Conservation (phyloP, 2,329 filamentous ascomycete species). For the Akanthomyces uredinophilus region DNA sequence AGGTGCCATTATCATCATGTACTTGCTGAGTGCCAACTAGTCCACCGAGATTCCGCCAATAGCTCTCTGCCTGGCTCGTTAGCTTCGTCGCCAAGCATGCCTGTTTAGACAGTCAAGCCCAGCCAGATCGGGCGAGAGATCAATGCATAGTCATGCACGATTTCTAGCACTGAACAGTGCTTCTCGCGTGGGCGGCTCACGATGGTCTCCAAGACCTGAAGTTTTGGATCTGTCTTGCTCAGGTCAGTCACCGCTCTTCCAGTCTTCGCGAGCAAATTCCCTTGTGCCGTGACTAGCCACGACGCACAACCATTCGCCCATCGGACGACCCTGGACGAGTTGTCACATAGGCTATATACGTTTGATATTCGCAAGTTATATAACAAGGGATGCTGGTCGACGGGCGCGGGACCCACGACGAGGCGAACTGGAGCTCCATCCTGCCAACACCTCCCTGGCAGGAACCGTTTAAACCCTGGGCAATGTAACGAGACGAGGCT, state of each 20-base stretch:
- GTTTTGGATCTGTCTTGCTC: too few relatives aligned
- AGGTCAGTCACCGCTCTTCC: too few relatives aligned
- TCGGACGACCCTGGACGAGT: too few relatives aligned
- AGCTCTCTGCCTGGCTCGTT: not conserved
- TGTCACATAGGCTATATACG: too few relatives aligned
- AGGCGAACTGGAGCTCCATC: conserved; percentile 3
- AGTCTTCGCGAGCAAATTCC: too few relatives aligned
- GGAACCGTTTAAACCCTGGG: not conserved
- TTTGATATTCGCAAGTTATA: not conserved
- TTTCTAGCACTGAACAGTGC: too few relatives aligned
- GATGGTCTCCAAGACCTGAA: not conserved
- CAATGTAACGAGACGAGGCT: conserved; percentile 14
- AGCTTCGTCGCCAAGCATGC: not conserved
- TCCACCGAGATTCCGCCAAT: not conserved
- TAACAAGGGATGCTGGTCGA: too few relatives aligned
- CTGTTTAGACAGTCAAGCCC: not conserved
- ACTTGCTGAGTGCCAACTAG: too few relatives aligned
- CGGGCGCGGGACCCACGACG: not conserved
- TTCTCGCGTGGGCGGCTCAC: not conserved
- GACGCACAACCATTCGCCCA: not conserved
- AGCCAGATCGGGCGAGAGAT: conserved; percentile 1
- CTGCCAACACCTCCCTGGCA: not conserved
- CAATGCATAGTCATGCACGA: not conserved
- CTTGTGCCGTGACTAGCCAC: not conserved
- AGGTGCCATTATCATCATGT: not conserved